Evolutionary conservation across 495 filamentous ascomycete species (phyloP).

Genomic region (Tetracladium setigerum): DNA sequence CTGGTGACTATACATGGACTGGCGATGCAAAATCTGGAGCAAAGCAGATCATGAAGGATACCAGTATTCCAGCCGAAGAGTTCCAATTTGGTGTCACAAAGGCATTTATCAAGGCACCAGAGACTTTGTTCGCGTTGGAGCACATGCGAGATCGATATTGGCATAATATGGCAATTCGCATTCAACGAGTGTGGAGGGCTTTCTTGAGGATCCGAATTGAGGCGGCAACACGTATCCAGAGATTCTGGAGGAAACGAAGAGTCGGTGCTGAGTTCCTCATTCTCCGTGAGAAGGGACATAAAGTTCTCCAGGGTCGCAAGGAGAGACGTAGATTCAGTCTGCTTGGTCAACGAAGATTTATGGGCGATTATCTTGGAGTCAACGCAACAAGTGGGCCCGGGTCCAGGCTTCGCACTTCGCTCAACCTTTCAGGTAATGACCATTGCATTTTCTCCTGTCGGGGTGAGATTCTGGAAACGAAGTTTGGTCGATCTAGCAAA

Average conservation of each 20-base stretch:
- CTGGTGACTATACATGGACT: conserved; percentile 93
- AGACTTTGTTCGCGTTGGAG: conserved; percentile 94
- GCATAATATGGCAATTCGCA: conserved; percentile 98
- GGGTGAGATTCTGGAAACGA: conserved; percentile 79
- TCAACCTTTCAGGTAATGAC: conserved; percentile 58
- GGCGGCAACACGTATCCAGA: conserved; percentile 87
- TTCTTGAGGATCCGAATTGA: conserved; percentile 89
- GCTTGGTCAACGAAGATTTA: conserved; percentile 82
- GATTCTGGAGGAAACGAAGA: conserved; percentile 87
- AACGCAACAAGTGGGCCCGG: conserved; percentile 74
- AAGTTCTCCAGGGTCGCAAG: conserved; percentile 73
- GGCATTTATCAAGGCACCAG: conserved; percentile 97
- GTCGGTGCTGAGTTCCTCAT: conserved; percentile 82
- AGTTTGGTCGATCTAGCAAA: conserved; percentile 94
- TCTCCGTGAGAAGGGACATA: conserved; percentile 84
- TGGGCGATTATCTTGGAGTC: conserved; percentile 92
- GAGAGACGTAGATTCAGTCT: conserved; percentile 87
- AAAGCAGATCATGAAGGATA: conserved; percentile 94
- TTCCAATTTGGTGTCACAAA: conserved; percentile 97
- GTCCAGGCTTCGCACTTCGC: conserved; percentile 65
- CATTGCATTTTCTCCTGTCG: conserved; percentile 81
- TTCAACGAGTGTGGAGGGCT: conserved; percentile 95
- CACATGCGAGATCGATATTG: conserved; percentile 97
- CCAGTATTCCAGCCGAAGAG: conserved; percentile 87
- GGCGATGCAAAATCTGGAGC: conserved; percentile 79